Evolutionary conservation across 768 basidiomycete genomes (phyloP).

Genomic region (Leccinum arenicola): DNA sequence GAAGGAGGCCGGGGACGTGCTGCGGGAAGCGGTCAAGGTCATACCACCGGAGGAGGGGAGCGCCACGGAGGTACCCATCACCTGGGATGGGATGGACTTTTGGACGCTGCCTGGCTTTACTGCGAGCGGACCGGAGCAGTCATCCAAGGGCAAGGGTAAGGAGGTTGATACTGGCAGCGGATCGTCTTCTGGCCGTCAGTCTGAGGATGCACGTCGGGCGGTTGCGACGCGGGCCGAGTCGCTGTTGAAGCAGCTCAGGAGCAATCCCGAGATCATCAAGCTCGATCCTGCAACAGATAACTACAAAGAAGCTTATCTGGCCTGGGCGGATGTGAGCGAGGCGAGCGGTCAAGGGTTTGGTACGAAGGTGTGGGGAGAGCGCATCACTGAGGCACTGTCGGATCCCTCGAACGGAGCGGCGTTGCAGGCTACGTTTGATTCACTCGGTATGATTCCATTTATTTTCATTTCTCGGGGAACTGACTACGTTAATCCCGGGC

Average conservation of each 20-base stretch:
- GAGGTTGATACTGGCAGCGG: slow-evolving; percentile 24
- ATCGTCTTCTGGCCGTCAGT: slow-evolving; percentile 27
- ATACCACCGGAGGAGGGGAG: slow-evolving; percentile 76
- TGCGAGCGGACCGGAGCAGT: slow-evolving; percentile 16
- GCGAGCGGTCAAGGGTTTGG: slow-evolving; percentile 53
- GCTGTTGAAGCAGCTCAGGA: slow-evolving; percentile 67
- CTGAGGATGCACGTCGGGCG: slow-evolving; percentile 45
- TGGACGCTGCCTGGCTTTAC: slow-evolving; percentile 63
- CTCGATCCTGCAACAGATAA: slow-evolving; percentile 72
- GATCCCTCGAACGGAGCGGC: slow-evolving; percentile 51
- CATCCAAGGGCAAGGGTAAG: slow-evolving; percentile 37
- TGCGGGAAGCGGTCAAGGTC: slow-evolving; percentile 89
- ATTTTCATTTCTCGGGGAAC: not conserved
- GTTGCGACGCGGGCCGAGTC: slow-evolving; percentile 76
- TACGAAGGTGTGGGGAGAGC: slow-evolving; percentile 51
- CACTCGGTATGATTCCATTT: slow-evolving; percentile 50
- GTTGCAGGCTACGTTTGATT: slow-evolving; percentile 51
- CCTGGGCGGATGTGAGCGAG: slow-evolving; percentile 59
- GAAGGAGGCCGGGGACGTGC: slow-evolving; percentile 76
- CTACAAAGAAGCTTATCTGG: slow-evolving; percentile 48
- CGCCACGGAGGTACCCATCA: slow-evolving; percentile 31
- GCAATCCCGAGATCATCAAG: slow-evolving; percentile 71
- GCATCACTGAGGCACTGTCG: slow-evolving; percentile 45
- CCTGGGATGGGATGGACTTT: slow-evolving; percentile 87
- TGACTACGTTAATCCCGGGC: not conserved